Evolutionary conservation across 805 yeast species (phyloP), one percentile per base, ranked within the genome.

Genomic region (Clavispora vitiphila): DNA sequence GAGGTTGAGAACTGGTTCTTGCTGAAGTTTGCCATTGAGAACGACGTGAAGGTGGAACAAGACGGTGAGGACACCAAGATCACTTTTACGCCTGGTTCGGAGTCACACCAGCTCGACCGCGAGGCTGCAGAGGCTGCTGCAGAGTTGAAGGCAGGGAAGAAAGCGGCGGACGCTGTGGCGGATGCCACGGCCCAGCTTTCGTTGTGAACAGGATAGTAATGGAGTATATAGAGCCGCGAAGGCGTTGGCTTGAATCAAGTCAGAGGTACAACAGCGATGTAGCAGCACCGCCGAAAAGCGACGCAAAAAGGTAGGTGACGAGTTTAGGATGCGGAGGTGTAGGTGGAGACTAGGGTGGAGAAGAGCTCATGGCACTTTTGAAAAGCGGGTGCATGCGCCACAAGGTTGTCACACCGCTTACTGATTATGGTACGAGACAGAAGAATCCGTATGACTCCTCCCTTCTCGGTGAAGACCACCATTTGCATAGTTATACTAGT

Each of bases 1-100:
- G 88, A 82, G 22, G 83, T 89, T 14, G 95, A 87, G 50, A 81
- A 78, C 31, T 90, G 80, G 67, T 77, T 87, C 57, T 69, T 90
- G 56, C 75, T 78, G 59, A 80, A 81, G 53, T 91, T 72, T 53
- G 83, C 86, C 35, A 78, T 85, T 35, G 83, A 77, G 44, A 78
- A 77, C 37, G 80, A 71, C 26, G 61, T 68, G 48, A 58, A 64
- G 42, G 73, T 72, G 15, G 74, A 67, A 40, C 71, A 67, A 40
- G 59, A 58, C 26, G 71, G 64, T 16, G 63, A 62, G 31, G 58
- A 66, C 46, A 65, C 73, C n/a, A 68, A 68, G 53, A 63, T 69
- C 42, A 67, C 74, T 4, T 69, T 65, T 48, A 62, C 60, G 38
- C 64, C 71, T 1, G 72, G 71, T 5, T 67, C 62, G n/a, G 74